A percentile compares a stretch with the other conserved stretches of the same genome.
Conservation (phyloP, 139 green algal species). For the Chlamydomonas incerta region DNA sequence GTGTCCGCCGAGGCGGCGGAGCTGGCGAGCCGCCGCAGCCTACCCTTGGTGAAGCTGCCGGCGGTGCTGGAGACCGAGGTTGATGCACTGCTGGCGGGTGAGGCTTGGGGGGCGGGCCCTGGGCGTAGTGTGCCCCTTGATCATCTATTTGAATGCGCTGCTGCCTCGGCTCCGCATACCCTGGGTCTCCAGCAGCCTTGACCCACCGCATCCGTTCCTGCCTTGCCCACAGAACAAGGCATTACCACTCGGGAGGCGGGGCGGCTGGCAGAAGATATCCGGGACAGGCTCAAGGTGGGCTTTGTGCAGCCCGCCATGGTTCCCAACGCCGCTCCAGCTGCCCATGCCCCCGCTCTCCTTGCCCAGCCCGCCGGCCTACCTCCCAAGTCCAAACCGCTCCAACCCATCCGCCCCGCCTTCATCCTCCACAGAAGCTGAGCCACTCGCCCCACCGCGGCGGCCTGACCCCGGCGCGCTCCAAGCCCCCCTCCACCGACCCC, state of each 20-base stretch:
- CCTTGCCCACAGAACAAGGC: not conserved
- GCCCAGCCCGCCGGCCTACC: too few relatives aligned
- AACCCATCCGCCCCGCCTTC: too few relatives aligned
- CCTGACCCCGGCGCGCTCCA: not conserved
- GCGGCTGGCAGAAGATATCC: not conserved
- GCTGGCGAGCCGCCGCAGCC: not conserved
- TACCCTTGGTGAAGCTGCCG: not conserved
- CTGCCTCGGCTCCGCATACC: too few relatives aligned
- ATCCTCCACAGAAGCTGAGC: conserved; percentile 23
- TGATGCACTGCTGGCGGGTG: not conserved
- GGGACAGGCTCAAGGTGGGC: not conserved
- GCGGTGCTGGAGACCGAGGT: not conserved
- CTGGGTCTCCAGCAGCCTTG: too few relatives aligned
- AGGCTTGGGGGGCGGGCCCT: not conserved
- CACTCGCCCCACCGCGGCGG: conserved; percentile 7
- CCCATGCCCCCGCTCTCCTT: too few relatives aligned
- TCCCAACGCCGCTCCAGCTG: too few relatives aligned
- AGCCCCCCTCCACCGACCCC: not conserved
- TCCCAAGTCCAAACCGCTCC: too few relatives aligned
- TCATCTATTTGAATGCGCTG: not conserved
- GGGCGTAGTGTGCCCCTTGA: not conserved
- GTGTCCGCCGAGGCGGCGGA: conserved; percentile 10
- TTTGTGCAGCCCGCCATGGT: too few relatives aligned
- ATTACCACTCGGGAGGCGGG: not conserved
- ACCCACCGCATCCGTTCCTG: too few relatives aligned